Evolutionary conservation across 257 asterid species (phyloP), one percentile per base, ranked within the genome.

Genomic region (Penstemon eatonii): DNA sequence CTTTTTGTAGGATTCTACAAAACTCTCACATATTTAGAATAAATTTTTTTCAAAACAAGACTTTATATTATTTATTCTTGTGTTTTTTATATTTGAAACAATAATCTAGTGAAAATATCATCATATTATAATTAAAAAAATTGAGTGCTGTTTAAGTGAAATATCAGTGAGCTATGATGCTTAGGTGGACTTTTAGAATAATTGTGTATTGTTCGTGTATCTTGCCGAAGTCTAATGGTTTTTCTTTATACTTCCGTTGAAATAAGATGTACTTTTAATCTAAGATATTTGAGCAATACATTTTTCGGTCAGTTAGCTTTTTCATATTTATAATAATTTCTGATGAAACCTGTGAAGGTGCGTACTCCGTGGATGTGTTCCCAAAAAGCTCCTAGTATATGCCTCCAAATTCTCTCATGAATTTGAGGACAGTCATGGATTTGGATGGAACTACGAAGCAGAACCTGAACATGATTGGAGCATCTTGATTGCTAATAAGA

Each of bases 311-410:
- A 19, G 46, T 10, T 54, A 67, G 70, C 47, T 72, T 18, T 49
- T 73, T 47, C 46, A 71, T 43, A 51, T 56, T 46, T 67, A 71
- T 77, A 10, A 68, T 66, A 43, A 63, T 47, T 39, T 78, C 62
- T 76, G 42, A 44, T 60, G 71, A 45, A 71, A 75, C 46, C 39
- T 57, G 62, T 83, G 74, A 75, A 94, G 99, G 91, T 94, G 99
- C 72, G 97, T 94, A 46, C 97, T 94, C 58, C 96, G 99, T 7
- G 99, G 99, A 63, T 94, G 99, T 68, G 97, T 94, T 33, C 99
- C 99, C 6, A 94, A 91, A 78, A 94, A 91, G 80, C 88, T 91
- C 63, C 87, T 94, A 4, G 97, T 94, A 6, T 94, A 89, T 70
- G 96, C 96, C 37, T 89, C 99, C 61, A 88, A 94, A 56, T 91